These are phyloP conservation scores for Brassica hybrid DNA, from an alignment of 441 rosid genomes.

Conservation along the genomic window DNA sequence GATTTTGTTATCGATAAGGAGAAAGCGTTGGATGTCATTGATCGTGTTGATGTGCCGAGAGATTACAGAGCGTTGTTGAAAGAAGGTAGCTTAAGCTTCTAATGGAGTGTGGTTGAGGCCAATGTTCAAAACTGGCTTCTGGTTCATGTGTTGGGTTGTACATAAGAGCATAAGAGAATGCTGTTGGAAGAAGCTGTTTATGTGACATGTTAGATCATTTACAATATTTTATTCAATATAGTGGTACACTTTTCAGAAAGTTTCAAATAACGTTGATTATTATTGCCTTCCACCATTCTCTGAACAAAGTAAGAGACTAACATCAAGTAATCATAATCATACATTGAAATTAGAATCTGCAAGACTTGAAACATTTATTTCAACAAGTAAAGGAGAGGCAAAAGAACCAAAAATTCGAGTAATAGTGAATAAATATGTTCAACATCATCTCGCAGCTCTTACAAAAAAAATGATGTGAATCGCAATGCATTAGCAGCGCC, in stretches of 20 bases:
- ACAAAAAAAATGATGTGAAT: constrained; percentile 33
- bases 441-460: constrained; percentile 21
- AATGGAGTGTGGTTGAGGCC: constrained; percentile 13
- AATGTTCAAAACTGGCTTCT: constrained; percentile 13
- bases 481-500: constrained; percentile 4
- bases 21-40: constrained; percentile 66
- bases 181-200: constrained; percentile 15
- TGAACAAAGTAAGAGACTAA: not conserved
- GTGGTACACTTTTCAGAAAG: not conserved
- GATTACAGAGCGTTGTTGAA: constrained; percentile 36
- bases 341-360: constrained; percentile 27
- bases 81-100: constrained; percentile 42
- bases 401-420: constrained; percentile 33
- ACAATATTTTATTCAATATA: constrained; percentile 4
- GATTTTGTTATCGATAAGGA: constrained; percentile 56
- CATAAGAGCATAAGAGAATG: constrained; percentile 3
- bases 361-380: constrained; percentile 19
- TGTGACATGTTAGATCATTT: constrained; percentile 20
- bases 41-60: constrained; percentile 55
- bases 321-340: not conserved
- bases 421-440: constrained; percentile 29
- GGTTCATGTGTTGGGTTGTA: constrained; percentile 27
- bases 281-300: too few relatives aligned
- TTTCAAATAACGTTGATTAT: not conserved
- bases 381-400: constrained; percentile 23